These are phyloP conservation scores for Fraxinus quadrangulata DNA, from an alignment of 257 asterid genomes.

Conservation along the genomic window DNA sequence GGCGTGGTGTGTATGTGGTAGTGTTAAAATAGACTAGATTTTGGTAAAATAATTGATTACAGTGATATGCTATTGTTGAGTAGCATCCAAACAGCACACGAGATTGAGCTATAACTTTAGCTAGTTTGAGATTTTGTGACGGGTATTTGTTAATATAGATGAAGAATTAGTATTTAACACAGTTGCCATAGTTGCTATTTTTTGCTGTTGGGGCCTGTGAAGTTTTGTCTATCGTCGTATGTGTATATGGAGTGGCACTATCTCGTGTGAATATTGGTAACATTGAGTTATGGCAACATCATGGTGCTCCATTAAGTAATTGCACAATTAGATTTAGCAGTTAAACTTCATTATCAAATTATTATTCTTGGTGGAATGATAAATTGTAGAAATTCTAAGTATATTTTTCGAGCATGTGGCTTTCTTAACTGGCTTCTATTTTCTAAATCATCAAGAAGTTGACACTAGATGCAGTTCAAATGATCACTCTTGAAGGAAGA, in stretches of 20 bases:
- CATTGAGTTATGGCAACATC: background rate
- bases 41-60: background rate
- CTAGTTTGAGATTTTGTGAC: background rate
- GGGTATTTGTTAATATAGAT: background rate
- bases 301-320: background rate
- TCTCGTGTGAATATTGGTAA: background rate
- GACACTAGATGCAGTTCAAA: constrained; percentile 9
- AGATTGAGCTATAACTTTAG: background rate
- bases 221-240: too few relatives aligned
- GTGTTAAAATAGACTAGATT: too few relatives aligned
- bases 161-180: background rate
- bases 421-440: background rate
- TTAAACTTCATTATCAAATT: background rate
- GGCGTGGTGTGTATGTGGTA: background rate
- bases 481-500: background rate
- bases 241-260: too few relatives aligned
- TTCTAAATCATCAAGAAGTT: constrained; percentile 5
- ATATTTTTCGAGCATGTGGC: background rate
- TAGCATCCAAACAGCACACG: background rate
- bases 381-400: background rate
- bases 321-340: background rate
- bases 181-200: background rate
- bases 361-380: constrained; percentile 14
- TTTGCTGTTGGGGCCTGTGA: too few relatives aligned
- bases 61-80: background rate